These are phyloP conservation scores for Penicillium salamii DNA, from an alignment of 495 filamentous ascomycete species.

Conservation along the genomic window DNA sequence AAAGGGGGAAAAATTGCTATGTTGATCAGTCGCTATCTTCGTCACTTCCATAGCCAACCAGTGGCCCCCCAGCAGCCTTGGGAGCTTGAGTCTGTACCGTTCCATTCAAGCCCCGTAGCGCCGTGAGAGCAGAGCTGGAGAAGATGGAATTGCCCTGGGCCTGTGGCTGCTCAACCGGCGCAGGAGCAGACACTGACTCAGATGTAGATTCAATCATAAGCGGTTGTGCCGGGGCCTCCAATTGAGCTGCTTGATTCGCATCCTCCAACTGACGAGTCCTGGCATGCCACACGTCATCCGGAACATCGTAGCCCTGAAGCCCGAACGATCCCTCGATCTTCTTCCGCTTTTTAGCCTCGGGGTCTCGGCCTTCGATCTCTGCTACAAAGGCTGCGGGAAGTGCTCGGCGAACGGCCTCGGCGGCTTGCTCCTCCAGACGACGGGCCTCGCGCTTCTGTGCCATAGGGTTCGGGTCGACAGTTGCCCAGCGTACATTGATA, in stretches of 20 bases:
- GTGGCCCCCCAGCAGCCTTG: conserved; percentile 52
- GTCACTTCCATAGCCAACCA: conserved; percentile 91
- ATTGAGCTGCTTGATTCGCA: conserved; percentile 31
- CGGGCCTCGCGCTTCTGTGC: conserved; percentile 90
- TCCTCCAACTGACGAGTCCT: conserved; percentile 49
- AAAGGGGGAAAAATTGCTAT: conserved; percentile 3
- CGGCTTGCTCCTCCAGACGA: conserved; percentile 94
- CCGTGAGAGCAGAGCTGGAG: conserved; percentile 73
- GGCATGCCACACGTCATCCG: conserved; percentile 92
- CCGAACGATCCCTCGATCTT: conserved; percentile 90
- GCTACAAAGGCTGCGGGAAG: conserved; percentile 90
- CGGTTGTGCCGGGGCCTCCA: conserved; percentile 44
- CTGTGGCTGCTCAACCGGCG: conserved; percentile 12
- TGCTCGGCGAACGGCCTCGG: conserved; percentile 86
- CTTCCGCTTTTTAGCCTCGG: conserved; percentile 78
- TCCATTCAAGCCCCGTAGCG: conserved; percentile 54
- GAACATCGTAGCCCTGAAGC: conserved; percentile 86
- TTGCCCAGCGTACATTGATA: conserved; percentile 96
- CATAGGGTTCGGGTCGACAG: conserved; percentile 91
- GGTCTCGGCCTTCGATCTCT: conserved; percentile 89
- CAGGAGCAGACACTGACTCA: conserved; percentile 28
- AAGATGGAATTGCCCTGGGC: conserved; percentile 62
- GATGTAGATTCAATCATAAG: conserved; percentile 43
- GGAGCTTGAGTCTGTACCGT: conserved; percentile 34
- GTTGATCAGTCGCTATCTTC: conserved; percentile 61